Evolutionary conservation across 208 protist species (phyloP), one percentile per base, ranked within the genome.

Genomic region (Zelonia costaricensis): DNA sequence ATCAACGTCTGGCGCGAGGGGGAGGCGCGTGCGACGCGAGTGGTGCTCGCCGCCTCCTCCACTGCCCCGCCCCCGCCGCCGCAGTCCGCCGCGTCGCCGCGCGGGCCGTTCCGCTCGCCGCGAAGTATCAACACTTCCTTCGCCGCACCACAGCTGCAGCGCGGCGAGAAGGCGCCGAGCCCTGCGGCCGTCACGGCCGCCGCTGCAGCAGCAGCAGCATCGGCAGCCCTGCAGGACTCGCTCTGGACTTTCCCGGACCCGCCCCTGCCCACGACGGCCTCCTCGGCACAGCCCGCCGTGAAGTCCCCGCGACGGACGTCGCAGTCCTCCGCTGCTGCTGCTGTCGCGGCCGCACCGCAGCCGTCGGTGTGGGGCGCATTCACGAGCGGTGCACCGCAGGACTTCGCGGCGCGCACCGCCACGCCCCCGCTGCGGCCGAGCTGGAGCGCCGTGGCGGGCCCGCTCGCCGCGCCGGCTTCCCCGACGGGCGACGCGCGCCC

Each of bases 371-470:
- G 54, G 59, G 43, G 67, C 12, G 40, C 56, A 28, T 84, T 84
- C 43, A 77, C 72, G 15, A 80, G 73, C 33, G 77, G 77, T 16
- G 73, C 38, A 4, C 77, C 77, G 16, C 61, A 61, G 16, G 77
- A 58, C n/a, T 79, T 62, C 40, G 20, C 33, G 38, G 25, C 35
- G 23, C n/a, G n/a, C n/a, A n/a, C n/a, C n/a, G n/a, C n/a, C n/a
- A n/a, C n/a, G n/a, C n/a, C n/a, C n/a, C n/a, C n/a, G n/a, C n/a
- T n/a, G n/a, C n/a, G n/a, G n/a, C n/a, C n/a, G n/a, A n/a, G n/a
- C n/a, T n/a, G n/a, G n/a, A n/a, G n/a, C n/a, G n/a, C n/a, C n/a
- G n/a, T n/a, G n/a, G 49, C 60, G 5, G n/a, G 48, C 15, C 23
- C 51, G 27, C 45, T 53, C 13, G 8, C 49, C 22, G 38, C 39